These are phyloP conservation scores for Heterobasidion occidentale DNA, from an alignment of 1,284 basidiomycete species.

Conservation along the genomic window DNA sequence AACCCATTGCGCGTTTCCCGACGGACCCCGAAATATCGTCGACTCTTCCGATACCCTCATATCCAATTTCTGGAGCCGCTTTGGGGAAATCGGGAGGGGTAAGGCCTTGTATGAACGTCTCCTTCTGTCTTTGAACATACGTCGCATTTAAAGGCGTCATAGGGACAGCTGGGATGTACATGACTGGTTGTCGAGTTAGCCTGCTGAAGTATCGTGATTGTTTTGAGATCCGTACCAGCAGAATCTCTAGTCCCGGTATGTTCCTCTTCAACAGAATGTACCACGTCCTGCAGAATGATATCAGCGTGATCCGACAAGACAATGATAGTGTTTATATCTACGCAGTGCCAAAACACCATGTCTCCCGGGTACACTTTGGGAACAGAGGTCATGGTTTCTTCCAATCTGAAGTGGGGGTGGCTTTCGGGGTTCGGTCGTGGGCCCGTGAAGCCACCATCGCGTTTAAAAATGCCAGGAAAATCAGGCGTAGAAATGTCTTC, in stretches of 20 bases:
- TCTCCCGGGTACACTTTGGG: conserved; percentile 75
- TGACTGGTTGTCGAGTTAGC: conserved; percentile 25
- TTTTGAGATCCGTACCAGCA: conserved; percentile 36
- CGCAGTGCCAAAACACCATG: conserved; percentile 84
- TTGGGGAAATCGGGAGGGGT: conserved; percentile 73
- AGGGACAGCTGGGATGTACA: conserved; percentile 82
- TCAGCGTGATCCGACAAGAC: not conserved
- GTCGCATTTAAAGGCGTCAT: conserved; percentile 54
- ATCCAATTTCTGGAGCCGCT: conserved; percentile 46
- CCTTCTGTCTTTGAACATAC: conserved; percentile 59
- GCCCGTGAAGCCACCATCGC: conserved; percentile 39
- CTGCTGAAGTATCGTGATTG: not conserved
- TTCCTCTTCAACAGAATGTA: conserved; percentile 73
- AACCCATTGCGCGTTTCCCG: conserved; percentile 52
- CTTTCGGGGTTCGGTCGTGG: conserved; percentile 41
- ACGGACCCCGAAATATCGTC: conserved; percentile 38
- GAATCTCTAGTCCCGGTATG: conserved; percentile 69
- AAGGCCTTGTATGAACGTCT: conserved; percentile 48
- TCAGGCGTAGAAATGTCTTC: conserved; percentile 47
- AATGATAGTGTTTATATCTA: conserved; percentile 13
- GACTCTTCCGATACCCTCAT: conserved; percentile 39
- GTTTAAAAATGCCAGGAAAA: conserved; percentile 49
- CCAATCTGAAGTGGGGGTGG: conserved; percentile 66
- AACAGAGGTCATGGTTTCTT: conserved; percentile 67
- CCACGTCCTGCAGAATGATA: conserved; percentile 39